Conservation (phyloP, 2,329 filamentous ascomycete species). For the Lachnellula suecica region DNA sequence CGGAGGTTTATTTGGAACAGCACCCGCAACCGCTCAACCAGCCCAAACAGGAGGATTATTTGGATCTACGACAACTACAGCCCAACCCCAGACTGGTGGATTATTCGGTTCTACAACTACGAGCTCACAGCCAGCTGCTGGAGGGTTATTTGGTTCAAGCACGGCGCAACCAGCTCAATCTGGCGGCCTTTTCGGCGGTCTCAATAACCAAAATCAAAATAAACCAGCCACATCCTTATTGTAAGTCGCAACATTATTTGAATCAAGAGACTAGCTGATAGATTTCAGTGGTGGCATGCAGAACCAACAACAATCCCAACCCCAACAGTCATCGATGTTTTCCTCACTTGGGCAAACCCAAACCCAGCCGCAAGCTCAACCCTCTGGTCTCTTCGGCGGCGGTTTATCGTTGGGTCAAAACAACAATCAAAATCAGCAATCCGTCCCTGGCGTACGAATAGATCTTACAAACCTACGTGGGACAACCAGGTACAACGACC, state of each 20-base stretch:
- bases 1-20: slow-evolving; percentile 35
- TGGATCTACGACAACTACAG: slow-evolving; percentile 22
- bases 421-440: slow-evolving; percentile 45
- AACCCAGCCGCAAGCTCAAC: slow-evolving; percentile 22
- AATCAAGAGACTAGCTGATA: neutral
- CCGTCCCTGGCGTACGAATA: slow-evolving; percentile 72
- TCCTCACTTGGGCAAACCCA: slow-evolving; percentile 12
- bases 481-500: slow-evolving; percentile 89
- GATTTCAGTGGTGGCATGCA: slow-evolving; percentile 26
- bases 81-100: slow-evolving; percentile 21
- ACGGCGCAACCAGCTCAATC: slow-evolving; percentile 28
- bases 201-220: slow-evolving; percentile 27
- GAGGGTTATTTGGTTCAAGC: slow-evolving; percentile 29
- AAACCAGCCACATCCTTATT: slow-evolving; percentile 30
- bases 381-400: slow-evolving; percentile 30
- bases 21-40: slow-evolving; percentile 15
- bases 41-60: slow-evolving; percentile 31
- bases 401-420: slow-evolving; percentile 46
- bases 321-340: slow-evolving; percentile 25
- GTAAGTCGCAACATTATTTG: slow-evolving; percentile 21
- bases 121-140: slow-evolving; percentile 19
- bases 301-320: slow-evolving; percentile 28
- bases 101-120: slow-evolving; percentile 30
- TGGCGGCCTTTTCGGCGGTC: slow-evolving; percentile 28
- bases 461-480: slow-evolving; percentile 76